phyloP scores from a whole-genome alignment of 352 stramenopile species.

The Globisporangium yorkense region DNA sequence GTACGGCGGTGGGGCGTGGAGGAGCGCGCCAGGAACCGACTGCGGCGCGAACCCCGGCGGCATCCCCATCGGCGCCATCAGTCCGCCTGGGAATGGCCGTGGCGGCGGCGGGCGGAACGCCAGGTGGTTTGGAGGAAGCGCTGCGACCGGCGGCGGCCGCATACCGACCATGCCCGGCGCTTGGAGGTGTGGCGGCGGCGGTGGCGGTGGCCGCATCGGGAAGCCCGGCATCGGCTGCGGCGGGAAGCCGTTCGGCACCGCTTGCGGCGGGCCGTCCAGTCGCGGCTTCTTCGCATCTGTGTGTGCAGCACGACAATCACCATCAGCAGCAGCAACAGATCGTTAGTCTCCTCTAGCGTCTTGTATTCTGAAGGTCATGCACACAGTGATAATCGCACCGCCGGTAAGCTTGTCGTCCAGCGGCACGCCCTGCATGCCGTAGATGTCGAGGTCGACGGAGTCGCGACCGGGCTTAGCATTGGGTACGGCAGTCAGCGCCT shows the following conservation, averaged over 20 bases:
- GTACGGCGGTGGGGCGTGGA: constrained; percentile 6
- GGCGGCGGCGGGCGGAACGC: constrained; percentile 26
- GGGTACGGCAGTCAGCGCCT: constrained; percentile 69
- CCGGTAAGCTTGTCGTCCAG: constrained; percentile 23
- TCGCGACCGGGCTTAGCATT: constrained; percentile 83
- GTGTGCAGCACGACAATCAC: not conserved
- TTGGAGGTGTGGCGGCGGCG: constrained; percentile 43
- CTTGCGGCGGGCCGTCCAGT: constrained; percentile 20
- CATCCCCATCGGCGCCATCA: constrained; percentile 21
- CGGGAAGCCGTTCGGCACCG: constrained; percentile 36
- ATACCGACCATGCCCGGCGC: constrained; percentile 42
- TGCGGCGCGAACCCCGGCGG: constrained; percentile 13
- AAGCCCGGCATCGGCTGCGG: constrained; percentile 35
- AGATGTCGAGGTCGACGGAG: constrained; percentile 82
- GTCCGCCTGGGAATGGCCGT: constrained; percentile 23
- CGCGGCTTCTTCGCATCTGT: constrained; percentile 36
- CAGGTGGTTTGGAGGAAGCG: constrained; percentile 3
- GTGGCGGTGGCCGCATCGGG: constrained; percentile 33
- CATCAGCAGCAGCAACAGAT: not conserved
- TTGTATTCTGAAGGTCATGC: not conserved
- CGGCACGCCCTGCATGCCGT: constrained; percentile 86
- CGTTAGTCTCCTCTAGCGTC: not conserved
- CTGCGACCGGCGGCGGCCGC: constrained; percentile 31
- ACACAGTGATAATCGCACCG: constrained; percentile 14
- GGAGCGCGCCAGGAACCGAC: constrained; percentile 1